Percentiles rank a stretch among this genome's conserved stretches.
Conservation (phyloP, 202 grass and related monocot genomes). For the Panicum virgatum region DNA sequence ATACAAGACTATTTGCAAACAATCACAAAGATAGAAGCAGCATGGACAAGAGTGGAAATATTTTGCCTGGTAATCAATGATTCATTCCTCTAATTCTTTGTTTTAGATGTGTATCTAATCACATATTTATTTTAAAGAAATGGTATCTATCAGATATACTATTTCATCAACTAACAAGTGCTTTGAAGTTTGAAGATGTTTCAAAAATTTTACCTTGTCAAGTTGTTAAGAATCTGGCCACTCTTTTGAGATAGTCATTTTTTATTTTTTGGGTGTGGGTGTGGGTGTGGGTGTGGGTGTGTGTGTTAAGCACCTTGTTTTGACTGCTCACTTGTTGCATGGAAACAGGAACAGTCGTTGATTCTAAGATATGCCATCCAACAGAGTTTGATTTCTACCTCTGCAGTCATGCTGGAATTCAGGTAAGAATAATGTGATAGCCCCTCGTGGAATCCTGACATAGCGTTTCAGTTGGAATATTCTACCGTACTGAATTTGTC, state of each 20-base stretch:
- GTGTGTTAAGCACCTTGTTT: too few relatives aligned
- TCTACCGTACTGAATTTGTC: slow-evolving; percentile 30
- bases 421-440: slow-evolving; percentile 53
- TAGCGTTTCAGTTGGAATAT: slow-evolving; percentile 6
- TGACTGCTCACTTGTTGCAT: slow-evolving; percentile 1
- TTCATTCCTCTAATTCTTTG: slow-evolving; percentile 19
- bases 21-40: slow-evolving; percentile 83
- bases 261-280: background rate
- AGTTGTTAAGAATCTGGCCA: background rate
- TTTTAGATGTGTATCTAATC: background rate
- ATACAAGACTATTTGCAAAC: slow-evolving; percentile 83
- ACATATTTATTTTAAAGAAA: background rate
- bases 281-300: too few relatives aligned
- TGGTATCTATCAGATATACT: background rate
- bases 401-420: slow-evolving; percentile 91
- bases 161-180: background rate
- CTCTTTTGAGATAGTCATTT: background rate
- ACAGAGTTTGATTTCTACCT: slow-evolving; percentile 92
- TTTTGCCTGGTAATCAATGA: slow-evolving; percentile 69
- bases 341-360: slow-evolving; percentile 75
- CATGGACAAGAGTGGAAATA: slow-evolving; percentile 85
- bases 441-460: slow-evolving; percentile 31
- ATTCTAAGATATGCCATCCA: slow-evolving; percentile 85
- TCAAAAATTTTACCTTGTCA: background rate
- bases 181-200: background rate